Conservation (phyloP, 495 filamentous ascomycete species). For the Rusavskia elegans region DNA sequence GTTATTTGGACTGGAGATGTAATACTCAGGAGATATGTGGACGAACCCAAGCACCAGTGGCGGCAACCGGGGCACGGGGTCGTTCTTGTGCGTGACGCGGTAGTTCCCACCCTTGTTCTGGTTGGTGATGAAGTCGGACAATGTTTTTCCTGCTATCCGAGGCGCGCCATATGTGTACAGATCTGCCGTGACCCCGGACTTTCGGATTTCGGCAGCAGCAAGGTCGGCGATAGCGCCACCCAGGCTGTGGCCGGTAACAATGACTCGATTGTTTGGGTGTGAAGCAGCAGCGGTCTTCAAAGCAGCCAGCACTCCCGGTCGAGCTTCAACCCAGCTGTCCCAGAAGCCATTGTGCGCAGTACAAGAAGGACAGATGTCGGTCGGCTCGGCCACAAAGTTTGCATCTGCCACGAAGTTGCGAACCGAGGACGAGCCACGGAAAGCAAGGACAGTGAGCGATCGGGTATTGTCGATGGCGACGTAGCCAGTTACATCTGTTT, state of each 20-base stretch:
- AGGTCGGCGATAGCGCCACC: conserved; percentile 50
- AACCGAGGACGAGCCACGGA: conserved; percentile 48
- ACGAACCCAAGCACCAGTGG: conserved; percentile 36
- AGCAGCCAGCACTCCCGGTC: conserved; percentile 24
- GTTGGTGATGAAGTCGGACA: conserved; percentile 37
- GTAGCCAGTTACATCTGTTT: conserved; percentile 51
- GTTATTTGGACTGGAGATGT: conserved; percentile 28
- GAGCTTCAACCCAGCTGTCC: conserved; percentile 31
- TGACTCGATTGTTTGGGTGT: conserved; percentile 35
- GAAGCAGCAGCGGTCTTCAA: conserved; percentile 19
- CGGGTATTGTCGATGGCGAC: conserved; percentile 50
- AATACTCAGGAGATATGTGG: conserved; percentile 58
- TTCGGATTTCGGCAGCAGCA: conserved; percentile 40
- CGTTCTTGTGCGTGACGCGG: conserved; percentile 51
- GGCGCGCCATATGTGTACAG: conserved; percentile 56
- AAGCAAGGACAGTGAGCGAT: conserved; percentile 46
- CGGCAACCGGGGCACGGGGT: conserved; percentile 50
- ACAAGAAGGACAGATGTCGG: conserved; percentile 33
- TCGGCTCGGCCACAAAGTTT: conserved; percentile 23
- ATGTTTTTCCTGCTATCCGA: conserved; percentile 42
- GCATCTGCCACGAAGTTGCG: conserved; percentile 53
- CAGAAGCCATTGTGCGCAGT: conserved; percentile 38
- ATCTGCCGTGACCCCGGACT: conserved; percentile 23
- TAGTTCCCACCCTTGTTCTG: conserved; percentile 33
- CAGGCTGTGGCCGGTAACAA: conserved; percentile 52